These are phyloP conservation scores for Debaryomyces maramus DNA, from an alignment of 805 yeast genomes.

Conservation along the genomic window DNA sequence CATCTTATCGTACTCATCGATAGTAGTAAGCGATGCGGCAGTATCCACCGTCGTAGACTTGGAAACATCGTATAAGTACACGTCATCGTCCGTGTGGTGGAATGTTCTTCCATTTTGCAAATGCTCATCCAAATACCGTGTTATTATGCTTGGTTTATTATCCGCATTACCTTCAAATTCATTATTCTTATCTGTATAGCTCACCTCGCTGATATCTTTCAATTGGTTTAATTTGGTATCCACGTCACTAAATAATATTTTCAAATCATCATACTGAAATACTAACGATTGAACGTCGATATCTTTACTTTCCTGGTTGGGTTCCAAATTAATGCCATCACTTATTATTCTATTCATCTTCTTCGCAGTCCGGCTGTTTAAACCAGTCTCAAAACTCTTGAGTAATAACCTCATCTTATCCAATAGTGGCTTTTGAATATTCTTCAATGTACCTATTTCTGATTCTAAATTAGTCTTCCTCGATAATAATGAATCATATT, in stretches of 20 bases:
- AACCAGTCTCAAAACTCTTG: conserved; percentile 19
- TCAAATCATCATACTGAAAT: conserved; percentile 22
- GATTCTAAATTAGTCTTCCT: conserved; percentile 15
- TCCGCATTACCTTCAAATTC: conserved; percentile 9
- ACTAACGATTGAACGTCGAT: conserved; percentile 14
- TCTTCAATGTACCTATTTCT: conserved; percentile 25
- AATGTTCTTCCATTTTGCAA: conserved; percentile 21
- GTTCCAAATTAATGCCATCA: conserved; percentile 7
- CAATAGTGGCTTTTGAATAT: conserved; percentile 35
- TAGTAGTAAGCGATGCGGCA: conserved; percentile 11
- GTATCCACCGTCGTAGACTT: conserved; percentile 21
- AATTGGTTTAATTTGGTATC: conserved; percentile 14
- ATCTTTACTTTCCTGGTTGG: conserved; percentile 6
- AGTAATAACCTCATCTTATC: conserved; percentile 32
- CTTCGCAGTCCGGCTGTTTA: conserved; percentile 15
- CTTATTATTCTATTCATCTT: conserved; percentile 12
- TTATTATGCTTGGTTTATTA: conserved; percentile 11
- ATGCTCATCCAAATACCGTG: conserved; percentile 20
- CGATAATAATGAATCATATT: conserved; percentile 19
- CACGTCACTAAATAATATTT: conserved; percentile 18
- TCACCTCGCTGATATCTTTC: conserved; percentile 2
- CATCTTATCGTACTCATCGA: conserved; percentile 34
- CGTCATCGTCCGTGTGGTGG: conserved; percentile 18
- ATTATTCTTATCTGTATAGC: conserved; percentile 11
- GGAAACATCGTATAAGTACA: conserved; percentile 24